Evolutionary conservation across 345 rosid species (phyloP), one percentile per base, ranked within the genome.

Genomic region (Eucalyptus globulus): DNA sequence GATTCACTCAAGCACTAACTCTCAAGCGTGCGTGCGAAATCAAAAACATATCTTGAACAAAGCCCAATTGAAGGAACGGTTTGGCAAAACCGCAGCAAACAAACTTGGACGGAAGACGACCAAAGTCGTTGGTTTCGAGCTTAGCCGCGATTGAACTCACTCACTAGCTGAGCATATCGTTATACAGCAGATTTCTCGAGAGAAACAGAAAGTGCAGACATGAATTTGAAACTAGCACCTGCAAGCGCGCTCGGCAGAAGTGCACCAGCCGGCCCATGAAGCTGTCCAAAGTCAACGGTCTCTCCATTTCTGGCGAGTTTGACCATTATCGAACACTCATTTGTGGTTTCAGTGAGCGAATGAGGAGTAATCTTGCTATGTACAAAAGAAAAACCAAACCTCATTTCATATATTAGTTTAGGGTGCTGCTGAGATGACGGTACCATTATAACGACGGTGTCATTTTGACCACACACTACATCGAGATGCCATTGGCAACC

Each of bases 111-210:
- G 27, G 83, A 76, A 76, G 27, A 1, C 27, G 47, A 76, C 27
- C 83, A 76, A 0, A 37, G 83, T 21, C 14, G 47, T 76, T 3
- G 56, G 27, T 21, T 37, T 21, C 27, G 43, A 76, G 47, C 83
- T 72, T 37, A 19, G 45, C 83, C 1, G 11, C 29, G 27, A 21
- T 76, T 19, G 47, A 76, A 21, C 83, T 76, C 83, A 37, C 26
- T 10, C 83, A 19, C 47, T 76, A 0, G 1, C 45, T 76, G 47
- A 76, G 14, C 26, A 9, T 10, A 21, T 72, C 26, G 22, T 37
- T 11, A 21, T 0, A 21, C 0, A 76, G 47, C 8, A 19, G 83
- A 72, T 0, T 0, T 37, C 45, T 37, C 45, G 15, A 72, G 83
- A 37, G 56, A 37, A 37, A 10, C 81, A 37, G 62, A 9, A 72